Conservation (phyloP, 768 basidiomycete species). For the Boletus sp. region DNA sequence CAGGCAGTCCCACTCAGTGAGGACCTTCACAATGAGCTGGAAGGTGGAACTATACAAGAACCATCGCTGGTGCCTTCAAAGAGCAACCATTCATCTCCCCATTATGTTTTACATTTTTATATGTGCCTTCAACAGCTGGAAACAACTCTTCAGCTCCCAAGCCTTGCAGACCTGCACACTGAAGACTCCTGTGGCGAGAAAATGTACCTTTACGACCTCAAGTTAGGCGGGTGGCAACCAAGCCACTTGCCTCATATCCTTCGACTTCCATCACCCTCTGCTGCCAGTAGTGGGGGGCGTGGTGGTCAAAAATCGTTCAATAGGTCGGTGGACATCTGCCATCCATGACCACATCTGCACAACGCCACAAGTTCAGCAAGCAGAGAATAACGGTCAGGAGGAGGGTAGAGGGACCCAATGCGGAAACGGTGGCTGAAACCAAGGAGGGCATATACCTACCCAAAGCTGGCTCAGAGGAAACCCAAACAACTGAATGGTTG, state of each 20-base stretch:
- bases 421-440: neutral
- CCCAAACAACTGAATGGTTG: no score
- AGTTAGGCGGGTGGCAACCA: neutral
- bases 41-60: neutral
- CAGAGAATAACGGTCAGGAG: neutral
- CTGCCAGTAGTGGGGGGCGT: no score
- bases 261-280: neutral
- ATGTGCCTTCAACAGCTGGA: neutral
- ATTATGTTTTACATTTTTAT: neutral
- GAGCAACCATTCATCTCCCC: neutral
- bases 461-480: no score
- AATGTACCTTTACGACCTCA: neutral
- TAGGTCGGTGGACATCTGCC: no score
- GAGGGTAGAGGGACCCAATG: neutral
- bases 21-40: neutral
- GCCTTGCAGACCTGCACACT: neutral
- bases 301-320: no score
- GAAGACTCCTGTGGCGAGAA: neutral
- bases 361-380: neutral
- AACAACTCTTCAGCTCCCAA: neutral
- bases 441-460: no score
- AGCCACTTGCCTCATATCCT: neutral
- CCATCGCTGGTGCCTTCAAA: neutral
- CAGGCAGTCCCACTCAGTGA: neutral
- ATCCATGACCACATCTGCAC: neutral